Conservation (phyloP, 768 basidiomycete genomes). For the Amanita inopinata region DNA sequence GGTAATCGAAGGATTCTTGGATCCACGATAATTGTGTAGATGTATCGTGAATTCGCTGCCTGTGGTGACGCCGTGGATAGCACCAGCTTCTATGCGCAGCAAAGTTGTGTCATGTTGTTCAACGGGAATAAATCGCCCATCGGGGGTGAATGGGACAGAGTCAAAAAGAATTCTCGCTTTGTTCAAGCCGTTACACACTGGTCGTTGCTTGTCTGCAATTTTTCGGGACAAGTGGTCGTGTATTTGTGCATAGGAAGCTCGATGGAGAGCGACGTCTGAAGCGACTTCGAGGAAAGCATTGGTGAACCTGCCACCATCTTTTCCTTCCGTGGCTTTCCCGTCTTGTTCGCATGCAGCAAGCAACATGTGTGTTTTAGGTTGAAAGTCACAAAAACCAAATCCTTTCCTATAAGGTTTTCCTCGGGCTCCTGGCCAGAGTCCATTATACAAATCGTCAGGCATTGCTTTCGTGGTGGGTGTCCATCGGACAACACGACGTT, state of each 20-base stretch:
- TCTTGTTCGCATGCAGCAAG: constrained; percentile 49
- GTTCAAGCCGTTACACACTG: constrained; percentile 40
- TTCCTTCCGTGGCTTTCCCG: constrained; percentile 49
- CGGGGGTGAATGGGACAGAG: constrained; percentile 43
- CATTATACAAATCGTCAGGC: constrained; percentile 43
- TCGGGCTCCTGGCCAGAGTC: constrained; percentile 44
- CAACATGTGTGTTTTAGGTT: constrained; percentile 35
- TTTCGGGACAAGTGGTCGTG: constrained; percentile 30
- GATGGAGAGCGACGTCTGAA: constrained; percentile 39
- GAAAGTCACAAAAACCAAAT: constrained; percentile 34
- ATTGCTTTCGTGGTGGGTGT: constrained; percentile 48
- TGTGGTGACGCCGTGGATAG: constrained; percentile 52
- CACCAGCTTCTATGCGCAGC: constrained; percentile 46
- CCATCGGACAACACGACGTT: constrained; percentile 44
- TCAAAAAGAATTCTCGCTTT: constrained; percentile 44
- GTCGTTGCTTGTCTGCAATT: constrained; percentile 34
- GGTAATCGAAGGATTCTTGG: constrained; percentile 44
- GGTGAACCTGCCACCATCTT: constrained; percentile 57
- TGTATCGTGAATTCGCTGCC: constrained; percentile 57
- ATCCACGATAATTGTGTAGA: constrained; percentile 49
- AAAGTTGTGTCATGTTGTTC: constrained; percentile 25
- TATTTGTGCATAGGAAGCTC: constrained; percentile 40
- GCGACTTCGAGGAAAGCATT: constrained; percentile 39
- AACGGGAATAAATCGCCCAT: constrained; percentile 37
- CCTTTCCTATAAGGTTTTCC: constrained; percentile 25